Conservation (phyloP, 768 basidiomycete species). For the Leccinum olivaceopallidum region DNA sequence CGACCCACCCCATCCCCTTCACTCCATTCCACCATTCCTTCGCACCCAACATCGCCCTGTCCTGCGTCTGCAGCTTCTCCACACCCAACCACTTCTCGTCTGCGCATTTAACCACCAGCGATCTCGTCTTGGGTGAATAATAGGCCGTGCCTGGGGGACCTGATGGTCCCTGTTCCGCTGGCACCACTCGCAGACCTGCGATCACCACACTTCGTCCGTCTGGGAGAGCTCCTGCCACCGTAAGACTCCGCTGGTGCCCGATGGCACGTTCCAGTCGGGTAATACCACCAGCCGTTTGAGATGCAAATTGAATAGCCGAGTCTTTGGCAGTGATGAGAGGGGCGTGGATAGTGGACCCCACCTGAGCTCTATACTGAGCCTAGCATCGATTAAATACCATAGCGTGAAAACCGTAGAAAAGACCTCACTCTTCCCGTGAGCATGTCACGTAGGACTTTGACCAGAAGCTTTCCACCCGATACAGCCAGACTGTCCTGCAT, state of each 20-base stretch:
- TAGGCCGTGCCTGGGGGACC: slow-evolving; percentile 42
- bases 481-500: slow-evolving; percentile 61
- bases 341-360: slow-evolving; percentile 43
- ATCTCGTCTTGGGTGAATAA: slow-evolving; percentile 40
- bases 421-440: slow-evolving; percentile 50
- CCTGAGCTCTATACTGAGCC: slow-evolving; percentile 54
- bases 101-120: slow-evolving; percentile 58
- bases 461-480: slow-evolving; percentile 69
- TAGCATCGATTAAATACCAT: slow-evolving; percentile 26
- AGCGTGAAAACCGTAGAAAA: background rate
- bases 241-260: slow-evolving; percentile 31
- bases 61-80: slow-evolving; percentile 59
- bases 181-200: slow-evolving; percentile 19
- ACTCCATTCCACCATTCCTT: slow-evolving; percentile 83
- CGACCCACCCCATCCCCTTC: slow-evolving; percentile 31
- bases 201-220: slow-evolving; percentile 28
- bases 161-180: slow-evolving; percentile 4
- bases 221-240: slow-evolving; percentile 23
- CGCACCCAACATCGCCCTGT: slow-evolving; percentile 52
- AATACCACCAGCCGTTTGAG: slow-evolving; percentile 23
- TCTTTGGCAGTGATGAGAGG: slow-evolving; percentile 33
- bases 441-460: slow-evolving; percentile 67
- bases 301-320: slow-evolving; percentile 17
- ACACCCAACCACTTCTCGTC: slow-evolving; percentile 53
- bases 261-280: slow-evolving; percentile 28